phyloP scores from a whole-genome alignment of 1,284 basidiomycete species.

The Apiotrichum mycotoxinovorans region DNA sequence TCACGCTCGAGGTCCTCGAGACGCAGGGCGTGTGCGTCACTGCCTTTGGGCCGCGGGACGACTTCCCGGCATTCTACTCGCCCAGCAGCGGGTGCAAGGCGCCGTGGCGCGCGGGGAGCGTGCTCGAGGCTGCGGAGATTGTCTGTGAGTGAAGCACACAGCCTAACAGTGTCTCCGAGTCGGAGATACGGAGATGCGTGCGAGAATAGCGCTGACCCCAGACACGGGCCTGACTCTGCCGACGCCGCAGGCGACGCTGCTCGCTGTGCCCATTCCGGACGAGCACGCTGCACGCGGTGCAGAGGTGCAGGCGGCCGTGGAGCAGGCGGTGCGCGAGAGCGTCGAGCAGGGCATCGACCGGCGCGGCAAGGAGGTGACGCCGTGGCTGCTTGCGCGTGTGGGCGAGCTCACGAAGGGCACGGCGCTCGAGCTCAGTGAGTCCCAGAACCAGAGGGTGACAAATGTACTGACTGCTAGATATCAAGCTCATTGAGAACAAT shows the following conservation, averaged over 20 bases:
- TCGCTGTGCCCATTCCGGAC: slow-evolving; percentile 87
- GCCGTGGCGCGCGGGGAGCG: slow-evolving; percentile 16
- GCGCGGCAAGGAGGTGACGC: slow-evolving; percentile 87
- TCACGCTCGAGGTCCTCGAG: slow-evolving; percentile 93
- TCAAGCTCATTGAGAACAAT: slow-evolving; percentile 89
- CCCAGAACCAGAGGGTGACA: neutral
- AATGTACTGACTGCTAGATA: slow-evolving; percentile 57
- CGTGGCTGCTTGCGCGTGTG: slow-evolving; percentile 86
- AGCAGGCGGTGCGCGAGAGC: slow-evolving; percentile 80
- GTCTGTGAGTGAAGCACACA: slow-evolving; percentile 11
- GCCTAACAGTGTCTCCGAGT: no score
- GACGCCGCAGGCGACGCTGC: slow-evolving; percentile 56
- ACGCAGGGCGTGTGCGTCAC: slow-evolving; percentile 91
- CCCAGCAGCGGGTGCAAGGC: slow-evolving; percentile 66
- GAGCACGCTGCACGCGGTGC: slow-evolving; percentile 66
- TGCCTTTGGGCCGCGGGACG: slow-evolving; percentile 70
- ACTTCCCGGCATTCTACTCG: slow-evolving; percentile 91
- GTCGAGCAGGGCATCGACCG: slow-evolving; percentile 75
- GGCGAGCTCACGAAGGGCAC: slow-evolving; percentile 72
- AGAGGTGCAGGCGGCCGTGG: slow-evolving; percentile 72
- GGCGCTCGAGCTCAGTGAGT: slow-evolving; percentile 68
- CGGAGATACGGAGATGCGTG: no score
- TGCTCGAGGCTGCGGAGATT: slow-evolving; percentile 22
- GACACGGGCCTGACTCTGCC: slow-evolving; percentile 46
- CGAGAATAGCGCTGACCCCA: slow-evolving; percentile 18